phyloP scores from a whole-genome alignment of 305 asterid genomes.

The Fraxinus dipetala region DNA sequence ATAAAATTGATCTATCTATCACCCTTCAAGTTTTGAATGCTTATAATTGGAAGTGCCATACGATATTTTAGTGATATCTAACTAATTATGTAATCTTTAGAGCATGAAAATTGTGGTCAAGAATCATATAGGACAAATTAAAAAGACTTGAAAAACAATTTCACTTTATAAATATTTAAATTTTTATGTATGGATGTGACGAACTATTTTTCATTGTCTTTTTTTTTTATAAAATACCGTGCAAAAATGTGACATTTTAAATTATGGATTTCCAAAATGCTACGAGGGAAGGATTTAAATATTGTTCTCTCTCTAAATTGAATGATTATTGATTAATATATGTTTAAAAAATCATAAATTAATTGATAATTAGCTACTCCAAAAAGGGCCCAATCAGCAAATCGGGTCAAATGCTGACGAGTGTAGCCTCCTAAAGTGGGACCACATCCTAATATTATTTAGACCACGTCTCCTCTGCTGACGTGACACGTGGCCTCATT shows the following conservation, averaged over 20 bases:
- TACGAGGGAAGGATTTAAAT: background rate
- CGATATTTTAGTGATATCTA: too few relatives aligned
- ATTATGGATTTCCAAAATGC: background rate
- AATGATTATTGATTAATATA: background rate
- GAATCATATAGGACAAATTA: background rate
- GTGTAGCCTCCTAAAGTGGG: slow-evolving; percentile 18
- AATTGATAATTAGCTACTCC: background rate
- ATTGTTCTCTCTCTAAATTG: background rate
- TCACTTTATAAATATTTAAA: background rate
- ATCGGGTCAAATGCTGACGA: slow-evolving; percentile 27
- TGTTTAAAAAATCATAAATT: background rate
- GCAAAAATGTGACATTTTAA: background rate
- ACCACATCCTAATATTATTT: slow-evolving; percentile 13
- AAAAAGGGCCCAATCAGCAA: background rate
- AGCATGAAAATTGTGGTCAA: background rate
- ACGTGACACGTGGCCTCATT: slow-evolving; percentile 33
- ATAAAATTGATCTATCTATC: background rate
- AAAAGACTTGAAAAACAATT: background rate
- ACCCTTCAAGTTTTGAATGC: background rate
- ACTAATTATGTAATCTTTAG: background rate
- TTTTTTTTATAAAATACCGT: too few relatives aligned
- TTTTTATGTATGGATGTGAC: background rate
- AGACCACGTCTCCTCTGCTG: slow-evolving; percentile 47
- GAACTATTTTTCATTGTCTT: background rate
- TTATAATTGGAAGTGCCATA: background rate